These are phyloP conservation scores for Blastobotrys malaysiensis DNA, from an alignment of 1,139 yeast species.

Conservation along the genomic window DNA sequence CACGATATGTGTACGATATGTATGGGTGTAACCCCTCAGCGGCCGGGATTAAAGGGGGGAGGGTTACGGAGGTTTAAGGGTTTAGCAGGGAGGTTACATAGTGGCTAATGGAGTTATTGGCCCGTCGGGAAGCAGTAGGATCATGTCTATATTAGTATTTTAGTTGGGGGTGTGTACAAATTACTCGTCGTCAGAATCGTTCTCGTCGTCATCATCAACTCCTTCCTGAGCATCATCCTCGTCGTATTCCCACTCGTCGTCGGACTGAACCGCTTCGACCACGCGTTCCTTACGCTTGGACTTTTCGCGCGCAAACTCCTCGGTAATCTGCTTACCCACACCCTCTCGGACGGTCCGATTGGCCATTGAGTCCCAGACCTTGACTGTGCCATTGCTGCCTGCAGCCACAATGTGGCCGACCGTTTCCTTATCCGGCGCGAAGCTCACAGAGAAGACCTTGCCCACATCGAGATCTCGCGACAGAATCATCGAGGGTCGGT, in stretches of 20 bases:
- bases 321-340: constrained; percentile 52
- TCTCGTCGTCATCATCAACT: constrained; percentile 12
- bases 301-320: constrained; percentile 47
- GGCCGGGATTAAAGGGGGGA: not conserved
- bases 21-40: not conserved
- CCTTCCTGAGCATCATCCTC: constrained; percentile 18
- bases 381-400: constrained; percentile 79
- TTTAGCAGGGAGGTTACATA: too few species aligned
- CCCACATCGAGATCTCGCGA: constrained; percentile 95
- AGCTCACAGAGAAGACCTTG: constrained; percentile 75
- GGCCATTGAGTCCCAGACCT: constrained; percentile 88
- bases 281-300: constrained; percentile 44
- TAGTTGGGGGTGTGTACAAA: not conserved
- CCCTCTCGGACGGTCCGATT: constrained; percentile 71
- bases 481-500: constrained; percentile 81
- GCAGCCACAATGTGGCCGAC: constrained; percentile 83
- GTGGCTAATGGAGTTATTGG: too few species aligned
- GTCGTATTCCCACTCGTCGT: constrained; percentile 42
- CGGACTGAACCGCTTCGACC: constrained; percentile 52
- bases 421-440: constrained; percentile 84
- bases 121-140: too few species aligned
- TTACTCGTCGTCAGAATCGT: constrained; percentile 1
- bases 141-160: not conserved
- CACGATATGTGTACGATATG: not conserved
- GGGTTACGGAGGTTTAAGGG: too few species aligned